These are phyloP conservation scores for Cordyceps militaris DNA, from an alignment of 2,329 filamentous ascomycete species.

Conservation along the genomic window DNA sequence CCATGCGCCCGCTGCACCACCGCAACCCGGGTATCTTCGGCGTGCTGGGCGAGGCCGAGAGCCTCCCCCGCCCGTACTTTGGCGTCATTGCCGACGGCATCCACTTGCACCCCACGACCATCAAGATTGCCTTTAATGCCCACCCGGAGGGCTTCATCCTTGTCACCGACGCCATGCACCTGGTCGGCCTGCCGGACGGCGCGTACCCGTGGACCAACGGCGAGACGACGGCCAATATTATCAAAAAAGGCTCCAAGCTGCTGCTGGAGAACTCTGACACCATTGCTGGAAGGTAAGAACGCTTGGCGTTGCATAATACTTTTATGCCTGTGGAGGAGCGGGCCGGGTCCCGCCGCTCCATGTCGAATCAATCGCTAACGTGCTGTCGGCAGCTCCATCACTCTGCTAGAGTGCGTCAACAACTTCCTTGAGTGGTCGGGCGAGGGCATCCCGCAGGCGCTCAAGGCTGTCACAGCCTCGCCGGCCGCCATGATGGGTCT, in stretches of 20 bases:
- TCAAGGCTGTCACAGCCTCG: constrained; percentile 67
- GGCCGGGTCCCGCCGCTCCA: neutral
- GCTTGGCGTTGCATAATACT: too few relatives aligned
- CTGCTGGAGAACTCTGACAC: constrained; percentile 71
- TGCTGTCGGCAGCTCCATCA: constrained; percentile 47
- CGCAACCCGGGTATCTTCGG: constrained; percentile 88
- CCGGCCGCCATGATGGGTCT: constrained; percentile 72
- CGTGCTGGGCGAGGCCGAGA: constrained; percentile 63
- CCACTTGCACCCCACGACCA: constrained; percentile 78
- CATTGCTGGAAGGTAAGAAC: constrained; percentile 67
- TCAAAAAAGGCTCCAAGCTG: constrained; percentile 66
- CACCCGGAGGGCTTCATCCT: constrained; percentile 80
- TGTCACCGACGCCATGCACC: constrained; percentile 87
- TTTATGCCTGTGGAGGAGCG: neutral
- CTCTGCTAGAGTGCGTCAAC: constrained; percentile 73
- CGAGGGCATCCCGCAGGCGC: constrained; percentile 57
- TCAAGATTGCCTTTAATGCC: constrained; percentile 83
- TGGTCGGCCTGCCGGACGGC: constrained; percentile 78
- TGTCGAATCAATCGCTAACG: neutral
- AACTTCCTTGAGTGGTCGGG: constrained; percentile 75
- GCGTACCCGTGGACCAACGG: constrained; percentile 81
- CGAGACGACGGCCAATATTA: constrained; percentile 47
- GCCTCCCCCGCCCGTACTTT: constrained; percentile 62
- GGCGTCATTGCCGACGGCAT: constrained; percentile 88
- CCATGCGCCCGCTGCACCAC: constrained; percentile 85